Base-by-base conservation (phyloP, 345 rosid species). In the Acer negundo region DNA sequence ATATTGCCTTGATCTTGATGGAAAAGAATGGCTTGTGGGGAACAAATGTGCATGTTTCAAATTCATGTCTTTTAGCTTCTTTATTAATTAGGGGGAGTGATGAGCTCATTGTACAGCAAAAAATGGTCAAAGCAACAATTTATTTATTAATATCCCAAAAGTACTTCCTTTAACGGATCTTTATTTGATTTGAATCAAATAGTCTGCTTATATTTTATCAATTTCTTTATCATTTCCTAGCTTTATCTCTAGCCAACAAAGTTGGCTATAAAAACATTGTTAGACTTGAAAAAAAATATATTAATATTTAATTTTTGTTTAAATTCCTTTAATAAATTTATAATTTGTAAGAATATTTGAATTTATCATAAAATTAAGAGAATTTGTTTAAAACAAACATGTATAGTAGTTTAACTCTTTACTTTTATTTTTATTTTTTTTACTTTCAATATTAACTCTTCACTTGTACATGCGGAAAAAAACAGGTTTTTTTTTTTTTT, bases 1-100 rank as follows among this genome's bases (percentile, higher is more conserved):
- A 56, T 75, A 80, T 80, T 74, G 80, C 82, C 82, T 86, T 78
- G 74, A 77, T 72, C 46, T 42, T 6, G 46, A 6, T 42, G 7
- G 55, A 64, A 53, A 73, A 31, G 75, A 70, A 63, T 17, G 62
- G 65, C 10, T 67, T 35, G 69, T 17, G 17, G 46, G 69, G 68
- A 59, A 40, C 40, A 24, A 73, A 73, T 62, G 20, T 17, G 11
- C 2, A 12, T 13, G n/a, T 56, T 62, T 7, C 10, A 17, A 51
- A 16, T 80, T 71, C 3, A 66, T 75, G 72, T 71, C 0, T 40
- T 44, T 65, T 17, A 28, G 1, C 31, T 28, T 28, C 2, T 28
- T 28, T 28, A 28, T 28, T 28, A 28, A 28, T 38, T n/a, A 56
- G 19, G 7, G 22, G 13, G 35, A 3, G 22, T 12, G 51, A 35